Evolutionary conservation across 495 filamentous ascomycete genomes (phyloP), one percentile per base, ranked within the genome.

Genomic region (Penicillium taxi): DNA sequence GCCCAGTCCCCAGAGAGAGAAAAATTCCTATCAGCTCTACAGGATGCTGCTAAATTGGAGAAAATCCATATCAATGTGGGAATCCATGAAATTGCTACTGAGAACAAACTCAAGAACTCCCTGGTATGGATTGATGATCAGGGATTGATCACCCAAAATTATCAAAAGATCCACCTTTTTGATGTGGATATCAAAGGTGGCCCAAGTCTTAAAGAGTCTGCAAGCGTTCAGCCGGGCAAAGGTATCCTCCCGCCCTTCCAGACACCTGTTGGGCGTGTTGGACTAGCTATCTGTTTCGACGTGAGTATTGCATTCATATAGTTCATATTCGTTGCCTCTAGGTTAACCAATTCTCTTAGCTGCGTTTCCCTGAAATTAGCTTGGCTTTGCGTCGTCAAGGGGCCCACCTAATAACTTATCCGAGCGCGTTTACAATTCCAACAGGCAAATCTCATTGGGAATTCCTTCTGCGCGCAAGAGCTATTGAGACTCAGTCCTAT

Each of bases 361-460:
- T 86, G 25, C 82, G 90, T 0, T 96, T 95, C 46, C 82, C 89
- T 0, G 86, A 94, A 44, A 74, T 81, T 8, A 70, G 75, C 3
- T 60, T 91, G 9, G 64, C 77, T 4, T 67, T 96, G 12, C 73
- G 72, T 9, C 72, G 75, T 29, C 72, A 78, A 39, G 69, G 71
- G 18, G 85, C 84, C 9, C 75, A 94, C 30, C 66, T 94, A 35
- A 70, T 96, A 33, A 81, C 86, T 0, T 96, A 84, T 58, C 91
- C 90, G 2, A 87, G 81, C 1, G 90, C 91, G 11, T 96, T 96
- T 54, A 95, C 88, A 7, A 70, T 94, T 2, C 81, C 81, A 2
- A 96, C 91, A 0, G 90, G 91, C 0, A 65, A 65, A 30, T 87
- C 82, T 6, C 91, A 96, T 56, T 96, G 90, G 90, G 75, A 82